Conservation (phyloP, 108 stramenopile species). For the Mayamaea pseudoterrestris region DNA sequence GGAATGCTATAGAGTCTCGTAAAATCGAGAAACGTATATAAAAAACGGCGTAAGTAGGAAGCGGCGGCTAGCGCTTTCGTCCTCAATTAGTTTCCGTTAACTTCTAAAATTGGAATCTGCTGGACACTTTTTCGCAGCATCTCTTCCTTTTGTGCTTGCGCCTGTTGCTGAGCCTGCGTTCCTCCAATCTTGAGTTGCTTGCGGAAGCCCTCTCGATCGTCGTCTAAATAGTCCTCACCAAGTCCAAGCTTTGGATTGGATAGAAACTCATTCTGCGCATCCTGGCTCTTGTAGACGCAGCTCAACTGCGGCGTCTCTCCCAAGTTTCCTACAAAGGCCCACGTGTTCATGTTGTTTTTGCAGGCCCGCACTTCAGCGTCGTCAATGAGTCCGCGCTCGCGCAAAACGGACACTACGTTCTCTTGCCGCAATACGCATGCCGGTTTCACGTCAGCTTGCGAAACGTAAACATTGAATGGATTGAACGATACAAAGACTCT, state of each 20-base stretch:
- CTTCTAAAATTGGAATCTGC: no score
- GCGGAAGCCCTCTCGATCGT: no score
- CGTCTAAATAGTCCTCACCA: constrained; percentile 88
- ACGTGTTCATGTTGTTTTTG: constrained; percentile 89
- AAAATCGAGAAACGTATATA: no score
- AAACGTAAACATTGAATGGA: constrained; percentile 91
- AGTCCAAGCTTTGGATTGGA: constrained; percentile 85
- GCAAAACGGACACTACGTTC: constrained; percentile 79
- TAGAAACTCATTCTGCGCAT: constrained; percentile 94
- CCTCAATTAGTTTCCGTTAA: no score
- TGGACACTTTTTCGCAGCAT: no score
- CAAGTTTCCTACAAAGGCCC: constrained; percentile 92
- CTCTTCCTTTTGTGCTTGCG: no score
- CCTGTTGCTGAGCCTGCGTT: no score
- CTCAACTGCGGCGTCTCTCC: constrained; percentile 84
- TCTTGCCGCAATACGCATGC: constrained; percentile 83
- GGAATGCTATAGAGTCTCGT: no score
- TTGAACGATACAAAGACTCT: constrained; percentile 93
- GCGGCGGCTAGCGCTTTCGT: no score
- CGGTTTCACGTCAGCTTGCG: constrained; percentile 92
- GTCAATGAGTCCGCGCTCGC: constrained; percentile 65
- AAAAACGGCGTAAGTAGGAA: no score
- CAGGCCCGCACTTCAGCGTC: constrained; percentile 80
- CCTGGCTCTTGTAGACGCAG: constrained; percentile 90
- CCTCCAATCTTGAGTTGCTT: no score